Percentiles rank a stretch among this genome's conserved stretches.
phyloP scores from a whole-genome alignment of 2,329 filamentous ascomycete species.

The Monosporascus sp. region DNA sequence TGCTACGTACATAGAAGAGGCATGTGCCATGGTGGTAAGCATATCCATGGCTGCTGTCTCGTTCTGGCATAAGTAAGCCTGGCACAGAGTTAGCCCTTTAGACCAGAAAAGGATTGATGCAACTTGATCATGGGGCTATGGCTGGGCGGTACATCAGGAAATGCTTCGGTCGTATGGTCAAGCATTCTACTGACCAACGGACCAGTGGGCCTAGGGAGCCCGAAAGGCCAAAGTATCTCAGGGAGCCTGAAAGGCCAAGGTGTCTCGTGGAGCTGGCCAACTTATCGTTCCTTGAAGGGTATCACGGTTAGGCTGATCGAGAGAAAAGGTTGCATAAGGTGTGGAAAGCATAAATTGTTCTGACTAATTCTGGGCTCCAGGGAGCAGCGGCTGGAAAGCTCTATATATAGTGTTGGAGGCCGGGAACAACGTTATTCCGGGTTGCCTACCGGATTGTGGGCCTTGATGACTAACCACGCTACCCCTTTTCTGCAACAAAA shows the following conservation, averaged over 20 bases:
- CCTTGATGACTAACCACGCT: too few species aligned
- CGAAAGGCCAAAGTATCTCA: neutral
- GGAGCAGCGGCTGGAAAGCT: too few species aligned
- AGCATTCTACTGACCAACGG: neutral
- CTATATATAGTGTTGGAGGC: too few species aligned
- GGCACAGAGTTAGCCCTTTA: slow-evolving; percentile 2
- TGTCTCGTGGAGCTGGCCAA: slow-evolving; percentile 4
- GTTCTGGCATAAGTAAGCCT: neutral
- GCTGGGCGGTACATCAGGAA: neutral
- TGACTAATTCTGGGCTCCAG: too few species aligned
- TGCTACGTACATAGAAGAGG: slow-evolving; percentile 4
- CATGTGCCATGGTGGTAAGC: slow-evolving; percentile 5
- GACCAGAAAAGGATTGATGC: slow-evolving; percentile 6
- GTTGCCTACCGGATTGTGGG: too few species aligned
- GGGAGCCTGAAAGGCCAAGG: neutral
- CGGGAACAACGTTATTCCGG: too few species aligned
- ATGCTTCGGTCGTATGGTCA: neutral
- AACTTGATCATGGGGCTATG: slow-evolving; percentile 3
- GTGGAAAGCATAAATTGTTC: too few species aligned
- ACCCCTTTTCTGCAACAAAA: neutral
- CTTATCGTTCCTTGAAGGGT: neutral
- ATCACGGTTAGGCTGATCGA: too few species aligned
- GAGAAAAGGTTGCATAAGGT: too few species aligned
- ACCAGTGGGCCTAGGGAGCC: neutral
- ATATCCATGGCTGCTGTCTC: neutral